Conservation (phyloP, 73 alveolate species). For the Effrenium voratum region DNA sequence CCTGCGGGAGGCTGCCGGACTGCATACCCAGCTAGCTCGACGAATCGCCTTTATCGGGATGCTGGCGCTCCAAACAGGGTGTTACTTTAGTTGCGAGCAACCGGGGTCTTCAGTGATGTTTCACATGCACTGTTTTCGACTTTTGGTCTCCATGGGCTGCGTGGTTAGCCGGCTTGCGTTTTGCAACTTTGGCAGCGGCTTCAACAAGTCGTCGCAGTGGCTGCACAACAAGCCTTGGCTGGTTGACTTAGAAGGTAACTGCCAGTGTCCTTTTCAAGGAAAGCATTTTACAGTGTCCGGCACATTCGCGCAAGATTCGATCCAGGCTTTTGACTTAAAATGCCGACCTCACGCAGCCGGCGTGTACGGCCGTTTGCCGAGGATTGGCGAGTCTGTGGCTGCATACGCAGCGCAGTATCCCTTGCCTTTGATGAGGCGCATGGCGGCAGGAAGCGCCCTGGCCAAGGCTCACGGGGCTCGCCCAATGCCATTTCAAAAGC, state of each 20-base stretch:
- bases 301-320: not conserved
- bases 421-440: not conserved
- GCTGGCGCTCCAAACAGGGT: not conserved
- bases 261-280: not conserved
- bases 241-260: not conserved
- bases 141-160: not conserved
- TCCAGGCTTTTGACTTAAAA: not conserved
- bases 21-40: not conserved
- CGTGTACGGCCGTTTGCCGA: conserved; percentile 27
- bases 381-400: not conserved
- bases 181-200: not conserved
- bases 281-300: not conserved
- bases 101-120: not conserved
- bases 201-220: not conserved
- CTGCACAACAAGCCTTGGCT: conserved; percentile 7
- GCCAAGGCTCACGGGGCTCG: not conserved
- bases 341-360: not conserved
- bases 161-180: not conserved
- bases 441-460: not conserved
- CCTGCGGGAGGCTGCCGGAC: not conserved
- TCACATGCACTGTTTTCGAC: not conserved
- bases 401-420: conserved; percentile 20
- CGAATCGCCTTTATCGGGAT: not conserved
- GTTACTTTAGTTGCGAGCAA: too few relatives aligned
- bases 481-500: not conserved